Evolutionary conservation across 208 protist species (phyloP).

Genomic region (Wallacemonas rigidus): DNA sequence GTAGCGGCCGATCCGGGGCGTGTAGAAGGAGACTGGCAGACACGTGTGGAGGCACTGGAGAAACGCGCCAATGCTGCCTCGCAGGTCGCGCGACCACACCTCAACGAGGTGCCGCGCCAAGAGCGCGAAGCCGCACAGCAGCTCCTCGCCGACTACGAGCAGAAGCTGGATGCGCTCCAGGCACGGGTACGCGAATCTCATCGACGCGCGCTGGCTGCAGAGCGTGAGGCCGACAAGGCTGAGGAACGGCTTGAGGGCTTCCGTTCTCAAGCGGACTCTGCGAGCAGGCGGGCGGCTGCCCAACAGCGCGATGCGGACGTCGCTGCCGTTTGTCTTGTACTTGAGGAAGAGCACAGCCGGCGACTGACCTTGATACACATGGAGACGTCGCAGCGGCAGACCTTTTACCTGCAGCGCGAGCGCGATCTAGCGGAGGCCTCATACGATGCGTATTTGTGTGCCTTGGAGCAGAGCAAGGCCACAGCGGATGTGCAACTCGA

Average conservation of each 20-base stretch:
- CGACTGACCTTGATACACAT: neutral
- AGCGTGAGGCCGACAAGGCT: neutral
- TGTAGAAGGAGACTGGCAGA: neutral
- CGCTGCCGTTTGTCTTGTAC: neutral
- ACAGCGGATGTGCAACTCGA: neutral
- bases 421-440: constrained; percentile 7
- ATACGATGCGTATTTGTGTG: neutral
- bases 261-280: neutral
- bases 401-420: constrained; percentile 4
- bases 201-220: neutral
- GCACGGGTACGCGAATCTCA: neutral
- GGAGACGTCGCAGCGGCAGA: constrained; percentile 10
- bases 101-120: neutral
- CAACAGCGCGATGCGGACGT: neutral
- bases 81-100: neutral
- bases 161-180: neutral
- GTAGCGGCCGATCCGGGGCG: neutral
- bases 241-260: constrained; percentile 6
- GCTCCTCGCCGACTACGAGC: neutral
- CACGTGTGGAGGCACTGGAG: neutral
- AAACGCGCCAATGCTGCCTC: neutral
- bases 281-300: neutral
- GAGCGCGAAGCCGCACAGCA: neutral
- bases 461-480: constrained; percentile 1
- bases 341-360: constrained; percentile 1